Base-by-base conservation (phyloP, 2,329 filamentous ascomycete species). In the Didymosphaeria variabile region DNA sequence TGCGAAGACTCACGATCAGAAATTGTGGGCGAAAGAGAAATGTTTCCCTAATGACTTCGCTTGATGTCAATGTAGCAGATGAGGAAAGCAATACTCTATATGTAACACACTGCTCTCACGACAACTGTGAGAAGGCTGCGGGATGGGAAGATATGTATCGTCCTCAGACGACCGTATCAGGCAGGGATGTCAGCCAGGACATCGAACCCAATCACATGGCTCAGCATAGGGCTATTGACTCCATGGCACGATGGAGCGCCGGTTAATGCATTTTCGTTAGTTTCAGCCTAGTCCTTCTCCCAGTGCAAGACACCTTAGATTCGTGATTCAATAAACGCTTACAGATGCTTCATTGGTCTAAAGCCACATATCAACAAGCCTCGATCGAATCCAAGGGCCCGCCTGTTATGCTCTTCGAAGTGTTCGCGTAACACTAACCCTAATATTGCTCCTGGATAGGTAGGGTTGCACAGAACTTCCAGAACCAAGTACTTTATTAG, bases 1-100 rank as follows among this genome's bases (percentile, higher is more conserved):
- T 66, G 85, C 84, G 13, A 69, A 73, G 55, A 86, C 83, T 5
- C 85, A 87, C 67, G 79, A 82, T 63, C 75, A 80, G 29, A 82
- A 82, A 62, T 12, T 58, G 9, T 86, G 84, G 85, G 75, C 84
- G 0, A 86, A 86, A 79, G 84, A 86, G 79, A 86, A 86, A 79
- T 87, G 85, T 78, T 87, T 83, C 81, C 85, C 85, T 2, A 83
- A 82, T 55, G 82, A 84, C 53, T 84, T 40, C 38, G n/a, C 38
- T 40, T 40, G 38, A 40, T 7, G 15, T 1, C 38, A 6, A 19
- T 40, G 45, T 10, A 49, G 5, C 19, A 49, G 82, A 64, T 72
- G 71, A 5, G 50, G 26, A 52, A 19, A 36, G 5, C 15, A n/a
- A 19, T 7, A n/a, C 6, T n/a, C 36, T 38, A 10, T 40, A 40